Conservation (phyloP, 2,329 filamentous ascomycete species). For the Fusarium proliferatum region DNA sequence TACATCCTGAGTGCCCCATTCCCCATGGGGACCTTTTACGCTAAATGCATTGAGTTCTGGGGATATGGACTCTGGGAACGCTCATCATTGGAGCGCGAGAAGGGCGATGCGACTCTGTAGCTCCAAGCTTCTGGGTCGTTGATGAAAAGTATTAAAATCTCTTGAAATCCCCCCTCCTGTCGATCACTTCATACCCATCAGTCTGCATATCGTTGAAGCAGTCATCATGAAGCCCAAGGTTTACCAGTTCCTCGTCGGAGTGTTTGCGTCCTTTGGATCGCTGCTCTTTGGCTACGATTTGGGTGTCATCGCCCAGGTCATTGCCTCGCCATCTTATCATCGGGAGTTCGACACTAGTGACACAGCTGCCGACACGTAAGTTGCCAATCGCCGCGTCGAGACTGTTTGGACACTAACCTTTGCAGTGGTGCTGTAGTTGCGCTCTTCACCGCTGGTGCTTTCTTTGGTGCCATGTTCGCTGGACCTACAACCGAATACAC, state of each 20-base stretch:
- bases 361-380: too few relatives aligned
- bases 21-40: too few relatives aligned
- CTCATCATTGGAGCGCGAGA: too few relatives aligned
- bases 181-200: not conserved
- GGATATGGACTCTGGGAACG: too few relatives aligned
- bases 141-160: too few relatives aligned
- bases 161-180: not conserved
- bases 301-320: conserved; percentile 58
- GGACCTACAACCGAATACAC: conserved; percentile 70
- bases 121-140: too few relatives aligned
- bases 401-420: too few relatives aligned
- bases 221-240: conserved; percentile 48
- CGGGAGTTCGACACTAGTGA: not conserved
- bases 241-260: conserved; percentile 63
- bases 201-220: not conserved
- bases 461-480: conserved; percentile 74
- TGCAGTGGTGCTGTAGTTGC: conserved; percentile 61
- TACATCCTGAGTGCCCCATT: too few relatives aligned
- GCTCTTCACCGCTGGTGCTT: conserved; percentile 81
- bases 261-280: conserved; percentile 42
- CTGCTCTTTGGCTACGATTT: conserved; percentile 43
- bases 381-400: too few relatives aligned
- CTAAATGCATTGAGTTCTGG: too few relatives aligned
- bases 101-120: too few relatives aligned
- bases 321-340: conserved; percentile 54